Percentiles rank a stretch among this genome's conserved stretches.
Conservation (phyloP, 2,329 filamentous ascomycete species). For the Exserohilum turcica region DNA sequence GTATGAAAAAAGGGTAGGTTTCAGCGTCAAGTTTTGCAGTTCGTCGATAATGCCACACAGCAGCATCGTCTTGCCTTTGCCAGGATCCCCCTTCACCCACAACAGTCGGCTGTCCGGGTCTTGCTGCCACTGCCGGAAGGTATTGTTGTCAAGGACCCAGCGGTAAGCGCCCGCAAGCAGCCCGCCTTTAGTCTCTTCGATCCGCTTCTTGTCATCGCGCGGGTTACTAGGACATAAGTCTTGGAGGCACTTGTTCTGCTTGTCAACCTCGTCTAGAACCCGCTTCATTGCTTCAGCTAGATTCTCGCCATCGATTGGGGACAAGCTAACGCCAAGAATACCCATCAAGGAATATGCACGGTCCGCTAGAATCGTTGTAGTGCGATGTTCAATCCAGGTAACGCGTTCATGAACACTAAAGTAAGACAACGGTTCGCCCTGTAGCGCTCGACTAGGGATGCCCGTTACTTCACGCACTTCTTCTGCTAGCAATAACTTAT, state of each 20-base stretch:
- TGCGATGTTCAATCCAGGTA: conserved; percentile 8
- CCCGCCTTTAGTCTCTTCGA: background rate
- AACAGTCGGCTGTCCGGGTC: background rate
- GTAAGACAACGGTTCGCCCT: background rate
- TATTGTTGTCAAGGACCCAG: conserved; percentile 12
- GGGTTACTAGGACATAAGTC: conserved; percentile 14
- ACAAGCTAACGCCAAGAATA: conserved; percentile 13
- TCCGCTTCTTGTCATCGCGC: conserved; percentile 5
- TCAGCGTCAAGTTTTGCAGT: background rate
- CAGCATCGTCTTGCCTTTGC: conserved; percentile 2
- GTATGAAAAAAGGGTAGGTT: conserved; percentile 5
- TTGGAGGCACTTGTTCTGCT: conserved; percentile 9
- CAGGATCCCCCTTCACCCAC: background rate
- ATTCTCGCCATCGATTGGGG: conserved; percentile 8
- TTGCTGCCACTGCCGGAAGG: conserved; percentile 6
- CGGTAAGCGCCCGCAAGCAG: conserved; percentile 7
- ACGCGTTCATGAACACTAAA: conserved; percentile 16
- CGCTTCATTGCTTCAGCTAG: conserved; percentile 15
- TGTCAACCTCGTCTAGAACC: conserved; percentile 15
- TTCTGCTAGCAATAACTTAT: background rate
- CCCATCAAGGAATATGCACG: conserved; percentile 8
- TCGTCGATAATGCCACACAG: background rate
- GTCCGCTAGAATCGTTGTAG: conserved; percentile 17
- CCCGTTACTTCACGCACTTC: conserved; percentile 10
- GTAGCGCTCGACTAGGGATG: conserved; percentile 9